A percentile compares a stretch with the other conserved stretches of the same genome.
These are phyloP conservation scores for Trypanosoma lewisi DNA, from an alignment of 208 protist genomes.

Conservation along the genomic window DNA sequence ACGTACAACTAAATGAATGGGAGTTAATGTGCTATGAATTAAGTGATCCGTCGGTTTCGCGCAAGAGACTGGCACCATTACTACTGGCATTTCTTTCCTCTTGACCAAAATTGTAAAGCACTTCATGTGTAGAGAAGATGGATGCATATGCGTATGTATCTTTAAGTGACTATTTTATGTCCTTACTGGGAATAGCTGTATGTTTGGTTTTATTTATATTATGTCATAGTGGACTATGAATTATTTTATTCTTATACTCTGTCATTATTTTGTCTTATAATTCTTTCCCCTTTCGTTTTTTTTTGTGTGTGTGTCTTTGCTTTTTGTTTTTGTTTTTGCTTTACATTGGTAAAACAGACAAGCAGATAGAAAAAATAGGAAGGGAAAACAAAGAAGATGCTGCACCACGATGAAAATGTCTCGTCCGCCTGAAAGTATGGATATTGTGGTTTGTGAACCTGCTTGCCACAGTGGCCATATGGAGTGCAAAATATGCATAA, in stretches of 20 bases:
- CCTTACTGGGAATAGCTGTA: too few species aligned
- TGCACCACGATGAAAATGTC: neutral
- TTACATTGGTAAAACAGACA: too few species aligned
- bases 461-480: slow-evolving; percentile 15
- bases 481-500: slow-evolving; percentile 28
- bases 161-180: too few species aligned
- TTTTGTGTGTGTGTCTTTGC: too few species aligned
- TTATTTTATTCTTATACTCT: slow-evolving; percentile 11
- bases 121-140: neutral
- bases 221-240: too few species aligned
- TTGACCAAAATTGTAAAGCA: slow-evolving; percentile 20
- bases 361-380: too few species aligned
- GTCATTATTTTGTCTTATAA: neutral
- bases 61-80: slow-evolving; percentile 68
- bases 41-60: slow-evolving; percentile 72
- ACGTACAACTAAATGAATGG: slow-evolving; percentile 19
- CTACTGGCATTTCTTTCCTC: slow-evolving; percentile 50
- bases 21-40: slow-evolving; percentile 48
- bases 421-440: slow-evolving; percentile 19
- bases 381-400: neutral
- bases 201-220: too few species aligned
- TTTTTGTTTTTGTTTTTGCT: too few species aligned
- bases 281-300: slow-evolving; percentile 14
- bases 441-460: slow-evolving; percentile 21
- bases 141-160: too few species aligned